phyloP scores from a whole-genome alignment of 495 filamentous ascomycete species.

The Daldinia decipiens region DNA sequence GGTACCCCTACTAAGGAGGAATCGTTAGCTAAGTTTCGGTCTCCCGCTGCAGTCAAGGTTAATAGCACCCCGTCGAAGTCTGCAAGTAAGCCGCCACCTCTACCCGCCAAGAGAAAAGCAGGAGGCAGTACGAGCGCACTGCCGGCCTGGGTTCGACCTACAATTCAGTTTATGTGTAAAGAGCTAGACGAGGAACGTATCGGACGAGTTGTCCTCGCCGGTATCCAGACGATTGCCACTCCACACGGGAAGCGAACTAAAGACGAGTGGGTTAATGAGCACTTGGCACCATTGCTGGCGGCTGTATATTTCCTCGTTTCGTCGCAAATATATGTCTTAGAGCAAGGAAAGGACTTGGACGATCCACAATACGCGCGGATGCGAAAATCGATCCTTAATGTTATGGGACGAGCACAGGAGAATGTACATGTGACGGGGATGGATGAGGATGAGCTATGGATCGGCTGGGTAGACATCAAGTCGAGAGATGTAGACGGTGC shows the following conservation, averaged over 20 bases:
- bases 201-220: slow-evolving; percentile 57
- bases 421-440: slow-evolving; percentile 45
- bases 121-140: slow-evolving; percentile 52
- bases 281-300: slow-evolving; percentile 67
- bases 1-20: slow-evolving; percentile 47
- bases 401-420: slow-evolving; percentile 51
- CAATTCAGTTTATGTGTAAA: slow-evolving; percentile 70
- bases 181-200: slow-evolving; percentile 50
- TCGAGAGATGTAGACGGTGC: slow-evolving; percentile 68
- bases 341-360: slow-evolving; percentile 51
- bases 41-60: slow-evolving; percentile 23
- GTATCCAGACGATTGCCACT: slow-evolving; percentile 54
- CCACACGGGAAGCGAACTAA: slow-evolving; percentile 50
- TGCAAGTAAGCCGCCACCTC: slow-evolving; percentile 34
- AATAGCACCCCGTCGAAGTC: slow-evolving; percentile 41
- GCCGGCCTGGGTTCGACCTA: slow-evolving; percentile 73
- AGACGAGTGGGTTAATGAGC: slow-evolving; percentile 64
- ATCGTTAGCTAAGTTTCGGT: slow-evolving; percentile 52
- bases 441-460: slow-evolving; percentile 57
- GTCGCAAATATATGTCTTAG: slow-evolving; percentile 53
- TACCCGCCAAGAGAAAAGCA: slow-evolving; percentile 42
- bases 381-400: slow-evolving; percentile 53
- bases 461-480: slow-evolving; percentile 55
- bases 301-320: slow-evolving; percentile 73
- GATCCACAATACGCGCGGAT: slow-evolving; percentile 52